Evolutionary conservation across 371 early-diverging fungal genomes (phyloP).

Genomic region (Mortierella sp.): DNA sequence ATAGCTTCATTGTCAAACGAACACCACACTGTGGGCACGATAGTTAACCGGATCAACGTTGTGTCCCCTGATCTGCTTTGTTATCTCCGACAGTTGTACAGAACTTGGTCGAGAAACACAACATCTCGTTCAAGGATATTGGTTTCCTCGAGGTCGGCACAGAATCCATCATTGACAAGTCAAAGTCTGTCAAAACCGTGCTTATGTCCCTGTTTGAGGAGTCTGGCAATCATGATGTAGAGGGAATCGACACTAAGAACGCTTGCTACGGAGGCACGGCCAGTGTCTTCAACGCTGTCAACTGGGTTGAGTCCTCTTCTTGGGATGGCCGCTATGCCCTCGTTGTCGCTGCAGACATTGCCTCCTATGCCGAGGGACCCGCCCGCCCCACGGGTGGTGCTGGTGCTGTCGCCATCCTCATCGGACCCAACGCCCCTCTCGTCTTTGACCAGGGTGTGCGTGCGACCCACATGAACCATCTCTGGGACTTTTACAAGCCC

Average conservation of each 20-base stretch:
- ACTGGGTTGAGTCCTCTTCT: slow-evolving; percentile 94
- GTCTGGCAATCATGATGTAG: slow-evolving; percentile 92
- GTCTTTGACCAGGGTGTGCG: slow-evolving; percentile 92
- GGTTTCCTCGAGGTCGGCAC: slow-evolving; percentile 98
- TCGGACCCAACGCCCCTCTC: slow-evolving; percentile 95
- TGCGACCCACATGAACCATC: slow-evolving; percentile 95
- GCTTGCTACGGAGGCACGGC: slow-evolving; percentile 99
- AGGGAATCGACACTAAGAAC: slow-evolving; percentile 97
- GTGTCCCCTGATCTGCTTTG: background rate
- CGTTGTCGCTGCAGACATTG: slow-evolving; percentile 97
- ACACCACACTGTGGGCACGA: background rate
- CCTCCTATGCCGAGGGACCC: slow-evolving; percentile 92
- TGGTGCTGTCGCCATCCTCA: slow-evolving; percentile 93
- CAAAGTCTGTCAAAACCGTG: slow-evolving; percentile 96
- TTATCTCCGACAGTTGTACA: slow-evolving; percentile 75
- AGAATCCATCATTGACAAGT: slow-evolving; percentile 98
- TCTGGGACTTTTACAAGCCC: slow-evolving; percentile 98
- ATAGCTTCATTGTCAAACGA: background rate
- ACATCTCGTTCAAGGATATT: slow-evolving; percentile 84
- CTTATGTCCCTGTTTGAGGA: slow-evolving; percentile 95
- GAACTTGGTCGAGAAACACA: slow-evolving; percentile 92
- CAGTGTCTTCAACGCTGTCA: slow-evolving; percentile 95
- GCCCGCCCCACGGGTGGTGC: slow-evolving; percentile 97
- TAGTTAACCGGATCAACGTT: background rate
- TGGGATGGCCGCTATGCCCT: slow-evolving; percentile 95